Conservation (phyloP, 768 basidiomycete genomes). For the Mycena alexandri region DNA sequence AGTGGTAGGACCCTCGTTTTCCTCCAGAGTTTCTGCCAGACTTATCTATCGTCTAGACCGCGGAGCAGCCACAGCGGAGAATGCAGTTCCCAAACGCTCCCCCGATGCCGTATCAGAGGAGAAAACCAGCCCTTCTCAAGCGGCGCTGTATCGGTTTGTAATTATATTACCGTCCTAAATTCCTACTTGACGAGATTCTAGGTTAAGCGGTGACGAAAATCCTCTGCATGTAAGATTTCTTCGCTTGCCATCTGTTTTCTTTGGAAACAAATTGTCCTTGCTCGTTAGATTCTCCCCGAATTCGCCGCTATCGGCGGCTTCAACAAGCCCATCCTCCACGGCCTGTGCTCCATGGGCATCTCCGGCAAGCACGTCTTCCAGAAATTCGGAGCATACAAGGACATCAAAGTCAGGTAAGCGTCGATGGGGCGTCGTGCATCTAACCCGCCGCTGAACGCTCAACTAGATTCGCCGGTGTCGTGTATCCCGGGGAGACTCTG, state of each 20-base stretch:
- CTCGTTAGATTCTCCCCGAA: slow-evolving; percentile 83
- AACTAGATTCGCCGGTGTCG: slow-evolving; percentile 85
- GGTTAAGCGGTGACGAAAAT: slow-evolving; percentile 92
- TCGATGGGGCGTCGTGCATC: slow-evolving; percentile 33
- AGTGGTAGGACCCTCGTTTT: slow-evolving; percentile 62
- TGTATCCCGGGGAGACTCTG: slow-evolving; percentile 96
- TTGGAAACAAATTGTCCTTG: neutral
- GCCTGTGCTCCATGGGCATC: slow-evolving; percentile 93
- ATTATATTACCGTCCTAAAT: slow-evolving; percentile 5
- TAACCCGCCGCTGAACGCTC: neutral
- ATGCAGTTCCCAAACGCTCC: slow-evolving; percentile 82
- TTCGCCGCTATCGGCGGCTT: slow-evolving; percentile 97
- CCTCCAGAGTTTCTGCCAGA: neutral
- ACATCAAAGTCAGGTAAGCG: slow-evolving; percentile 92
- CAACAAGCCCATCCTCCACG: slow-evolving; percentile 89
- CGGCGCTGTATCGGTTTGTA: slow-evolving; percentile 89
- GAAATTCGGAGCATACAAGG: slow-evolving; percentile 85
- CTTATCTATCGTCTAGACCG: slow-evolving; percentile 68
- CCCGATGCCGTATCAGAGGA: slow-evolving; percentile 93
- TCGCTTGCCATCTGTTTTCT: neutral
- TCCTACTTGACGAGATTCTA: slow-evolving; percentile 43
- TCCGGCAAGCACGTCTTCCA: slow-evolving; percentile 94
- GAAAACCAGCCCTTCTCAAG: slow-evolving; percentile 84
- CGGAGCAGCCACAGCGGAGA: slow-evolving; percentile 87
- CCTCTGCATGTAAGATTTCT: slow-evolving; percentile 81